These are phyloP conservation scores for Circinella umbellata DNA, from an alignment of 371 early-diverging fungal genomes.

Conservation along the genomic window DNA sequence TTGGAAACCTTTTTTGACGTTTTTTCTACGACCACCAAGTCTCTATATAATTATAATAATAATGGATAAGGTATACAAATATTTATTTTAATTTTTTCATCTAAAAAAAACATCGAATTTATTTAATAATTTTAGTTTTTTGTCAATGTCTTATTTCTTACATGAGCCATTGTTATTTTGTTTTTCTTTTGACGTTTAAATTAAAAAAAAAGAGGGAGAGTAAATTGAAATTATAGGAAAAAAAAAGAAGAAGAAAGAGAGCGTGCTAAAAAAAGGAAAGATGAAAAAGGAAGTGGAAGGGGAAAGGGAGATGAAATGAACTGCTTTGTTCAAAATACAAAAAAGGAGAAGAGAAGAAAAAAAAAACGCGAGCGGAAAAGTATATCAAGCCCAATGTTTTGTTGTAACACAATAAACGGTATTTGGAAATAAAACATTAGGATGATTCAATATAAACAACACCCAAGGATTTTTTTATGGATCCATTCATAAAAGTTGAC, in stretches of 20 bases:
- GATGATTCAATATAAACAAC: too few relatives aligned
- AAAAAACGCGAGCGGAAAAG: conserved; percentile 4
- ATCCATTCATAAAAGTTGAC: too few relatives aligned
- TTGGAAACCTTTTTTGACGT: conserved; percentile 93
- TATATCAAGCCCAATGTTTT: conserved; percentile 8
- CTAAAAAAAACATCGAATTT: background rate
- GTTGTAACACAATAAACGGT: background rate
- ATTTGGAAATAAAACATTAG: conserved; percentile 7
- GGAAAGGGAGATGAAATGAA: background rate
- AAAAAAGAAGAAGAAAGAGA: conserved; percentile 5
- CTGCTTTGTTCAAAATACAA: conserved; percentile 8
- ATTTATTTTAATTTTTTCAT: too few relatives aligned
- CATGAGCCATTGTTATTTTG: conserved; percentile 18
- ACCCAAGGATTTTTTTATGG: too few relatives aligned
- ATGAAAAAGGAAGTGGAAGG: conserved; percentile 13
- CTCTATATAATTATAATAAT: conserved; percentile 30
- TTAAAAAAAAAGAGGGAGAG: background rate
- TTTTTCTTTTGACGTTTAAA: background rate
- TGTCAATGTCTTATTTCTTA: background rate
- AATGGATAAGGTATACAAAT: background rate
- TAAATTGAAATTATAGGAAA: background rate
- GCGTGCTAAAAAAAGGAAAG: conserved; percentile 9
- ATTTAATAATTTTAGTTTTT: background rate
- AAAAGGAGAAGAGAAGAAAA: conserved; percentile 17
- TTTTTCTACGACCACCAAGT: conserved; percentile 85